Evolutionary conservation across 2,329 filamentous ascomycete species (phyloP), one percentile per base, ranked within the genome.

Genomic region (Trichothecium roseum): DNA sequence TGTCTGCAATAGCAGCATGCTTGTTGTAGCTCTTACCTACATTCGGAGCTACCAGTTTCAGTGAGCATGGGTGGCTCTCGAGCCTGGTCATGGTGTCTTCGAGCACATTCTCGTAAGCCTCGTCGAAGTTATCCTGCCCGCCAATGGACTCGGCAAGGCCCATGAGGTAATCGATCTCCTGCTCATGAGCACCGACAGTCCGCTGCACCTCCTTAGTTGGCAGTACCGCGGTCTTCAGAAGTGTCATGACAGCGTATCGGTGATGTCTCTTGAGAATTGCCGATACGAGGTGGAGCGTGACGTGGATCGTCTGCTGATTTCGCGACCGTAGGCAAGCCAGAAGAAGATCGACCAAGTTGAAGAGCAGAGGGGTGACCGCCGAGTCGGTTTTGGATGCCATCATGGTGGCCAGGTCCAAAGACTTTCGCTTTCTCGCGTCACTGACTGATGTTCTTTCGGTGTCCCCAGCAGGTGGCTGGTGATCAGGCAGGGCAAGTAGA

Each of bases 291-390:
- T 89, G 87, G 31, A 98, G 66, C 0, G 89, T 94, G 9, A 93
- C 85, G 43, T 85, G 78, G 13, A 94, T 81, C 1, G 91, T 96
- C 53, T 95, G 88, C 35, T 83, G 74, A 49, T 91, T 95, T 30
- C 73, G 70, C 1, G 91, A 96, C 39, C 78, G 73, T 18, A 95
- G 66, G 49, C 88, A 94, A 26, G 87, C 84, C 3, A 93, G 68
- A 20, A 94, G 81, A 10, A 98, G 71, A 59, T 98, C 91, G 17
- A 93, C 84, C 8, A 98, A 65, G 52, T 93, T 96, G 64, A 95
- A 98, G 1, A 98, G 68, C 12, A 86, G 73, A 1, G 91, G 91
- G 2, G 88, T 91, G 18, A 32, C 40, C 6, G 71, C 71, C 12
- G 74, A 67, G 37, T 91, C 84, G 3, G 81, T 75, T 42, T 83